Conservation (phyloP, 2,329 filamentous ascomycete genomes). For the Aspergillus aculeatus region DNA sequence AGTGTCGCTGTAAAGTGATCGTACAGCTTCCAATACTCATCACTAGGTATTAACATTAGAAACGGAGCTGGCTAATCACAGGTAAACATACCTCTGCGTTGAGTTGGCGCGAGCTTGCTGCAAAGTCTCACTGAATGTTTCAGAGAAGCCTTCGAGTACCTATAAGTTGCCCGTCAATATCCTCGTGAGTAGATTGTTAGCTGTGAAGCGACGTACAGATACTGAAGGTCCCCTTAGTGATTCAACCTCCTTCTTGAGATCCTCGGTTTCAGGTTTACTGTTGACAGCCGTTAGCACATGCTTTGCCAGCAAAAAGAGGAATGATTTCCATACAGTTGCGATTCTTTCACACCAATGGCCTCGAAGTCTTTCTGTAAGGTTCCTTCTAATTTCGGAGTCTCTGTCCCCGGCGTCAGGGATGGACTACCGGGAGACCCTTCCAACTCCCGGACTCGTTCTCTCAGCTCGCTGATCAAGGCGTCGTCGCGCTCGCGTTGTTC, state of each 20-base stretch:
- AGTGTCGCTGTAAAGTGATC: conserved; percentile 38
- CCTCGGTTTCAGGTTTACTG: conserved; percentile 44
- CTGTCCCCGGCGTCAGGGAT: conserved; percentile 37
- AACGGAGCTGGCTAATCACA: neutral
- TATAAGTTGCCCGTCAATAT: conserved; percentile 1
- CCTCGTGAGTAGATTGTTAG: neutral
- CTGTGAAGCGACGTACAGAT: neutral
- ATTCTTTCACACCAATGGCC: conserved; percentile 39
- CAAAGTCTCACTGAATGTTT: conserved; percentile 31
- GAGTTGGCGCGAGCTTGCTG: conserved; percentile 36
- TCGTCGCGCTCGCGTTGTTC: conserved; percentile 46
- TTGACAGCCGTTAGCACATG: conserved; percentile 19
- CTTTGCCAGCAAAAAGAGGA: neutral
- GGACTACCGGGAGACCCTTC: conserved; percentile 41
- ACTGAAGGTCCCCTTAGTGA: conserved; percentile 29
- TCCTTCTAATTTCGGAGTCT: conserved; percentile 40
- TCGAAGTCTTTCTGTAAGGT: conserved; percentile 45
- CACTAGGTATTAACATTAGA: conserved; percentile 27
- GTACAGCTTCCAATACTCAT: conserved; percentile 44
- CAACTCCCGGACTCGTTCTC: conserved; percentile 44
- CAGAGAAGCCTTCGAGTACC: conserved; percentile 35
- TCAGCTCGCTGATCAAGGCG: conserved; percentile 42
- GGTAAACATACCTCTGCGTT: conserved; percentile 33
- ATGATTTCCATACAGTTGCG: conserved; percentile 37
- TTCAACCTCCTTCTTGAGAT: conserved; percentile 38